These are phyloP conservation scores for Quercus berberidifolia DNA, from an alignment of 306 rosid species.

Conservation along the genomic window DNA sequence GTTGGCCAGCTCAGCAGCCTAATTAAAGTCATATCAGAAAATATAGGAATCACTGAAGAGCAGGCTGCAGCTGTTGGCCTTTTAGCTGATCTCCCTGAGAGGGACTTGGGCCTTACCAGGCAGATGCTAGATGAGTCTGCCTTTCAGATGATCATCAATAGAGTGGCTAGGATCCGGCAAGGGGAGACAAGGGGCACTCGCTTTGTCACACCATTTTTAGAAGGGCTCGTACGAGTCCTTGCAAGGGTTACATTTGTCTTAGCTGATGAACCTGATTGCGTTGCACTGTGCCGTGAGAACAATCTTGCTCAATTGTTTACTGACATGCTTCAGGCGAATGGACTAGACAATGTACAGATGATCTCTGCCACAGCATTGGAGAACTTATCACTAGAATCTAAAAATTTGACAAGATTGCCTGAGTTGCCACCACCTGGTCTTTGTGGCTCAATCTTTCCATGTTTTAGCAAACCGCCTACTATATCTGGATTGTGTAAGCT, in stretches of 20 bases:
- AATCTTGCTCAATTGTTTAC: slow-evolving; percentile 67
- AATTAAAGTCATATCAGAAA: slow-evolving; percentile 77
- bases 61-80: slow-evolving; percentile 93
- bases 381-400: slow-evolving; percentile 75
- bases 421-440: slow-evolving; percentile 55
- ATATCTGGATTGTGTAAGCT: slow-evolving; percentile 72
- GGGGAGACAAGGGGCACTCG: slow-evolving; percentile 80
- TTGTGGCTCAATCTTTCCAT: slow-evolving; percentile 72
- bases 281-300: slow-evolving; percentile 64
- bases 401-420: slow-evolving; percentile 63
- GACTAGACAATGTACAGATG: slow-evolving; percentile 92
- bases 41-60: slow-evolving; percentile 79
- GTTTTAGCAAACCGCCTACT: slow-evolving; percentile 57
- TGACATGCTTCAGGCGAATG: slow-evolving; percentile 79
- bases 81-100: slow-evolving; percentile 89
- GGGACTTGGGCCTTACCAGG: slow-evolving; percentile 94
- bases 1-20: slow-evolving; percentile 92
- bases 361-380: slow-evolving; percentile 90
- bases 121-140: slow-evolving; percentile 93
- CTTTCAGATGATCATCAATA: slow-evolving; percentile 55
- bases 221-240: slow-evolving; percentile 87
- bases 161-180: slow-evolving; percentile 62
- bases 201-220: slow-evolving; percentile 82
- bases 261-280: slow-evolving; percentile 69
- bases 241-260: slow-evolving; percentile 74